These are phyloP conservation scores for Lathyrus aphaca DNA, from an alignment of 306 rosid genomes.

Conservation along the genomic window DNA sequence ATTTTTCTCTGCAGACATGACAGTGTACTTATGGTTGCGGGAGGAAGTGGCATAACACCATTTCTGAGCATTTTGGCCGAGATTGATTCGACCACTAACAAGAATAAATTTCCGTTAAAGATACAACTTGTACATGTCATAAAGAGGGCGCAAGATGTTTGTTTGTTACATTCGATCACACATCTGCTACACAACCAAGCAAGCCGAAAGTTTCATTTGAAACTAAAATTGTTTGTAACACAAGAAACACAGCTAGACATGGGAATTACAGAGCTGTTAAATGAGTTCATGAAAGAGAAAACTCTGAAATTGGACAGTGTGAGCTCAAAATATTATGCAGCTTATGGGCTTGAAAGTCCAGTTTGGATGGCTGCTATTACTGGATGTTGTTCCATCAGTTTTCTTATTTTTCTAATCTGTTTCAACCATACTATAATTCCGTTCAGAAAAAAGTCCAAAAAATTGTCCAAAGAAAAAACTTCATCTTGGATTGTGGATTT, in stretches of 20 bases:
- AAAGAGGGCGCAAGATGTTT: conserved; percentile 65
- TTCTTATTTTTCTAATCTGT: conserved; percentile 52
- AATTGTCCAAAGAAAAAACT: conserved; percentile 52
- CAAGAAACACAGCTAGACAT: conserved; percentile 59
- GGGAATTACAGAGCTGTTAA: conserved; percentile 51
- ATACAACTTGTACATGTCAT: conserved; percentile 68
- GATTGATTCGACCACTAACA: conserved; percentile 48
- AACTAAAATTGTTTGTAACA: conserved; percentile 70
- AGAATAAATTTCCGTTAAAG: conserved; percentile 48
- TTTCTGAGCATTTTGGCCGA: conserved; percentile 84
- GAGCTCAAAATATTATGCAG: conserved; percentile 52
- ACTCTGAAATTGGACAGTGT: conserved; percentile 52
- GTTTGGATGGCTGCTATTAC: conserved; percentile 65
- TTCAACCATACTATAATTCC: conserved; percentile 67
- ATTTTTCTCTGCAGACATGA: conserved; percentile 73
- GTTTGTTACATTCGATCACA: conserved; percentile 68
- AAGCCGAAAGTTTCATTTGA: conserved; percentile 48
- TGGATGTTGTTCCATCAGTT: conserved; percentile 59
- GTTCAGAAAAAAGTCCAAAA: conserved; percentile 35
- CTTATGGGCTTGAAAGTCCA: conserved; percentile 66
- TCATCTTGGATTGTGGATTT: conserved; percentile 74
- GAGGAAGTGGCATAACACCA: conserved; percentile 94
- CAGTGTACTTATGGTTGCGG: conserved; percentile 73
- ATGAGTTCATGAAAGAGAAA: conserved; percentile 50
- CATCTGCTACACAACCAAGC: conserved; percentile 55